phyloP scores from a whole-genome alignment of 2,329 filamentous ascomycete genomes.

The Nemania diffusa region DNA sequence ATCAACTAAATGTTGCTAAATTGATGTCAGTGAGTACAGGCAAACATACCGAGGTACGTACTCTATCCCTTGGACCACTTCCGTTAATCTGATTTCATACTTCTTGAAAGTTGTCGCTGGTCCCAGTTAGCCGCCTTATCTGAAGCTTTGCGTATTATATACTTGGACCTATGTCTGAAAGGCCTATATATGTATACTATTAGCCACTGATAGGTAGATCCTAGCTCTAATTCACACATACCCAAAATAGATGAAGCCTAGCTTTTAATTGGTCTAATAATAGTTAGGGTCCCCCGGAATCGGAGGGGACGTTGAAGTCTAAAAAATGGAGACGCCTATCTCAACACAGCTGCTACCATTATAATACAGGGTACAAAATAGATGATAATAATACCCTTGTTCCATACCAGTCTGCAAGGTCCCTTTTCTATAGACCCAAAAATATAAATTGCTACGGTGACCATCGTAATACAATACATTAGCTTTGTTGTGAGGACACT shows the following conservation, averaged over 20 bases:
- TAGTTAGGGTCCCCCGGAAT: neutral
- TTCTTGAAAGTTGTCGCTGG: too few relatives aligned
- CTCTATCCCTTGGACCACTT: too few relatives aligned
- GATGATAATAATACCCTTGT: neutral
- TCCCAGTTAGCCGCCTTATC: too few relatives aligned
- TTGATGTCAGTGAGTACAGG: neutral
- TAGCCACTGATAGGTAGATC: neutral
- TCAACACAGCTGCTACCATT: neutral
- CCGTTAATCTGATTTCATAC: too few relatives aligned
- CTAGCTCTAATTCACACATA: neutral
- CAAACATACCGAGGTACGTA: neutral
- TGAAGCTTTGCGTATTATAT: too few relatives aligned
- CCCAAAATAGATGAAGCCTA: slow-evolving; percentile 18
- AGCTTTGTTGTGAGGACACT: neutral
- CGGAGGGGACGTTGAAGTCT: neutral
- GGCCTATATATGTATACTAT: too few relatives aligned
- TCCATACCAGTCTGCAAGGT: neutral
- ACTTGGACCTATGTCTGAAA: too few relatives aligned
- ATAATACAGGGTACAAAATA: neutral
- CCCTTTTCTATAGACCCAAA: neutral
- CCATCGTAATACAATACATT: too few relatives aligned
- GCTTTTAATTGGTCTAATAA: neutral
- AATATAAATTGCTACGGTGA: too few relatives aligned
- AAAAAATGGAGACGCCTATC: neutral
- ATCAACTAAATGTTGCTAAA: neutral